Evolutionary conservation across 2,329 filamentous ascomycete species (phyloP), one percentile per base, ranked within the genome.

Genomic region (Zymoseptoria pseudotritici): DNA sequence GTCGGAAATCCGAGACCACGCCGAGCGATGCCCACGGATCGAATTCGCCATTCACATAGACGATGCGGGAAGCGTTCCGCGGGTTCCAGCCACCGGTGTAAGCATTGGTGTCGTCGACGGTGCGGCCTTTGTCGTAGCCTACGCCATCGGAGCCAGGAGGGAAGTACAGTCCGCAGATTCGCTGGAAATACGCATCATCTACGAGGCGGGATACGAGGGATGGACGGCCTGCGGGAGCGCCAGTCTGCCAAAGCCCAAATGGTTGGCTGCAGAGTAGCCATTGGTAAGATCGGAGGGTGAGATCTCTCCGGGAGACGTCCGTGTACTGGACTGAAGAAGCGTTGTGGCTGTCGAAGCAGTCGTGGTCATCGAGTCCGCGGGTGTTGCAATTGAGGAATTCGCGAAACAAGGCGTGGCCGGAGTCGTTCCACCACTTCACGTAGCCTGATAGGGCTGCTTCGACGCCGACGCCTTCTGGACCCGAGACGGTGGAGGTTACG

Each of bases 261-360:
- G 84, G 83, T 69, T 86, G 82, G 67, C 86, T 86, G 75, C 84
- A 86, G 2, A 79, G 74, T 71, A 85, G 77, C 83, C 84, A 87
- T 13, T 75, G 69, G 83, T 83, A 86, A 61, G 83, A 80, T 0
- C 82, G 73, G 63, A 81, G 76, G 36, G 74, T 66, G 0, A 66
- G 57, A 67, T 86, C 85, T 53, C 62, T 62, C 4, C 81, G 72
- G 1, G 71, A 73, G 22, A 67, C 70, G 67, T 86, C 81, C 2
- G 78, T 81, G 71, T 76, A 86, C 2, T 81, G 63, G 0, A 78
- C 74, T 61, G 74, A 82, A n/a, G 72, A 74, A 7, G 73, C 62
- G 65, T 86, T 79, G 69, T 83, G 78, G 1, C 78, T 80, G 69
- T 85, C 74, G 59, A 80, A 79, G 68, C 83, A 86, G 19, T 70